Evolutionary conservation across 1,284 basidiomycete species (phyloP).

Genomic region (Volvariella volvacea): DNA sequence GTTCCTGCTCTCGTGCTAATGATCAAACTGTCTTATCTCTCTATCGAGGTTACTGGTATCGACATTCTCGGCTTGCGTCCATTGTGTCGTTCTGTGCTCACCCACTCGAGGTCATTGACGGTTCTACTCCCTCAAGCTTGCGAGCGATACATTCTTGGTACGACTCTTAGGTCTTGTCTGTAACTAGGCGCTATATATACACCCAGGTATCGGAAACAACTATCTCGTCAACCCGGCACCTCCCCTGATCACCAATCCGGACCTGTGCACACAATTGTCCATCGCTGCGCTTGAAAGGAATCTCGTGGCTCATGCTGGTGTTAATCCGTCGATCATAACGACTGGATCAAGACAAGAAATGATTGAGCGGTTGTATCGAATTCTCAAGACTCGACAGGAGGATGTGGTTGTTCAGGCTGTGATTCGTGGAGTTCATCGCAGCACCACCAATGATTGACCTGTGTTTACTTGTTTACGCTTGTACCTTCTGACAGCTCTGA

Average conservation of each 20-base stretch:
- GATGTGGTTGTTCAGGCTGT: constrained; percentile 47
- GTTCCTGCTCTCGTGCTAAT: constrained; percentile 46
- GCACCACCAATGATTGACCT: too few species aligned
- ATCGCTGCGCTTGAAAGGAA: constrained; percentile 44
- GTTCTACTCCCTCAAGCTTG: constrained; percentile 39
- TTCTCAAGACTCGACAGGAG: constrained; percentile 35
- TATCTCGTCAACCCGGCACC: constrained; percentile 41
- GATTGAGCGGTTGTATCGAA: constrained; percentile 25
- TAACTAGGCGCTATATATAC: background rate
- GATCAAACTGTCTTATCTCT: constrained; percentile 39
- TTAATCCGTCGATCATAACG: constrained; percentile 26
- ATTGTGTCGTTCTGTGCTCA: background rate
- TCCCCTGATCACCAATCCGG: constrained; percentile 42
- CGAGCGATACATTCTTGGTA: constrained; percentile 48
- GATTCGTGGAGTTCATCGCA: too few species aligned
- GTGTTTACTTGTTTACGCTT: too few species aligned
- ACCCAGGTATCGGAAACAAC: constrained; percentile 33
- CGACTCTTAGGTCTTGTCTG: constrained; percentile 11
- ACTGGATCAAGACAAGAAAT: constrained; percentile 34
- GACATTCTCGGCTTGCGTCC: constrained; percentile 48
- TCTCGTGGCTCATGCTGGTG: constrained; percentile 41
- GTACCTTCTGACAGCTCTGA: too few species aligned
- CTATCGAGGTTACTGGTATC: constrained; percentile 45
- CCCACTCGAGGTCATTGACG: constrained; percentile 19
- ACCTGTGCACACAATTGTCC: constrained; percentile 33